Percentiles rank a stretch among this genome's conserved stretches.
Evolutionary conservation across 306 rosid species (phyloP).

Genomic region (Cyamopsis tetragonoloba): DNA sequence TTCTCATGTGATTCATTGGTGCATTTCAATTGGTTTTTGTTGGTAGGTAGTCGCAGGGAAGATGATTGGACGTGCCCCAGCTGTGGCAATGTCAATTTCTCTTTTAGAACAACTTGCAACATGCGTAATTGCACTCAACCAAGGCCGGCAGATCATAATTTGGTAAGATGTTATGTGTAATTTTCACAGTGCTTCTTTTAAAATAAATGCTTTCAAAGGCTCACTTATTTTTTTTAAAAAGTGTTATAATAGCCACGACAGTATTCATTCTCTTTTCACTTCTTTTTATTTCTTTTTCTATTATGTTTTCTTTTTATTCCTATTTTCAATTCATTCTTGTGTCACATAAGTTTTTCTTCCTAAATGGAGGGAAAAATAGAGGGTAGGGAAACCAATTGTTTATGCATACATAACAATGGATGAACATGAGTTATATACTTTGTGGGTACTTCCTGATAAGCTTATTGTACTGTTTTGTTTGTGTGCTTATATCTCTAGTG

Average conservation of each 20-base stretch:
- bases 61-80: conserved; percentile 99
- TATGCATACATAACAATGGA: neutral
- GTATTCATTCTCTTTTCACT: neutral
- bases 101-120: conserved; percentile 95
- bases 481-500: no score
- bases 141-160: conserved; percentile 92
- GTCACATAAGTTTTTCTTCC: neutral
- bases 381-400: neutral
- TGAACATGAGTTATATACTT: neutral
- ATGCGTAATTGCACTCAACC: conserved; percentile 99
- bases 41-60: conserved; percentile 93
- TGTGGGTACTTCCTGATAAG: neutral
- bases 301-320: neutral
- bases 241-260: neutral
- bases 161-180: conserved; percentile 40
- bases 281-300: neutral
- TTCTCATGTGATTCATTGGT: neutral
- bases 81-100: conserved; percentile 97
- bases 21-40: conserved; percentile 8
- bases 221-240: neutral
- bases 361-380: neutral
- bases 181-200: neutral
- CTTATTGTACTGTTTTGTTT: neutral
- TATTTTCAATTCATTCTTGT: neutral
- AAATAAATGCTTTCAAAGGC: neutral